Percentiles rank a stretch among this genome's conserved stretches.
Evolutionary conservation across 768 basidiomycete genomes (phyloP).

Genomic region (Russula abietina): DNA sequence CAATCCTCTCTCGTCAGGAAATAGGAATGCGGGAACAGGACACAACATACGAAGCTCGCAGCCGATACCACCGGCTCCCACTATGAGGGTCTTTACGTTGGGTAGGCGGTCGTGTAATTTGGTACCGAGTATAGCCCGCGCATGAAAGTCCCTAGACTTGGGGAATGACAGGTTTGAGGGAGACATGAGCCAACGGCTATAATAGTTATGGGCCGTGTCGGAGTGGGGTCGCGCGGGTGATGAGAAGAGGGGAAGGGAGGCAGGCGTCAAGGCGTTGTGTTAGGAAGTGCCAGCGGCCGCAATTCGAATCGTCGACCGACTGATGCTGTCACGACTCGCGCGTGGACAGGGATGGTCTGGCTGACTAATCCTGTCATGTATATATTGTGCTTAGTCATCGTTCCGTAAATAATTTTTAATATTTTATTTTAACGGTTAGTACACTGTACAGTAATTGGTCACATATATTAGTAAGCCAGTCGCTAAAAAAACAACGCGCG

Average conservation of each 20-base stretch:
- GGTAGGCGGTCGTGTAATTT: slow-evolving; percentile 58
- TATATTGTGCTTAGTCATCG: too few relatives aligned
- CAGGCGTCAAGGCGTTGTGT: slow-evolving; percentile 2
- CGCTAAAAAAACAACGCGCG: background rate
- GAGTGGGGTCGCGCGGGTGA: slow-evolving; percentile 1
- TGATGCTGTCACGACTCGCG: background rate
- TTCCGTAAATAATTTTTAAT: too few relatives aligned
- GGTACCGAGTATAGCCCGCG: slow-evolving; percentile 72
- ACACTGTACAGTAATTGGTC: background rate
- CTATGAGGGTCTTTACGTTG: slow-evolving; percentile 70
- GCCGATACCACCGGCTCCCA: slow-evolving; percentile 96
- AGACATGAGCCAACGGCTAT: slow-evolving; percentile 6
- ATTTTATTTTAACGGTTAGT: too few relatives aligned
- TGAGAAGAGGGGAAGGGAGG: slow-evolving; percentile 10
- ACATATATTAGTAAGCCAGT: background rate
- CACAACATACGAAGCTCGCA: slow-evolving; percentile 73
- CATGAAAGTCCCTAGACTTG: slow-evolving; percentile 39
- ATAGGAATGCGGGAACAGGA: background rate
- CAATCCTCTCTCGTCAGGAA: background rate
- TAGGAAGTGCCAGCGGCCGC: background rate
- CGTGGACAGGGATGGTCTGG: too few relatives aligned
- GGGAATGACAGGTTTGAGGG: slow-evolving; percentile 7
- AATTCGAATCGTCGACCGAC: slow-evolving; percentile 4
- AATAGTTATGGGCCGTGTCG: slow-evolving; percentile 2
- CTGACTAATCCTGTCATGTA: too few relatives aligned